Evolutionary conservation across 352 stramenopile genomes (phyloP).

Genomic region (Stramenopiles sp.): DNA sequence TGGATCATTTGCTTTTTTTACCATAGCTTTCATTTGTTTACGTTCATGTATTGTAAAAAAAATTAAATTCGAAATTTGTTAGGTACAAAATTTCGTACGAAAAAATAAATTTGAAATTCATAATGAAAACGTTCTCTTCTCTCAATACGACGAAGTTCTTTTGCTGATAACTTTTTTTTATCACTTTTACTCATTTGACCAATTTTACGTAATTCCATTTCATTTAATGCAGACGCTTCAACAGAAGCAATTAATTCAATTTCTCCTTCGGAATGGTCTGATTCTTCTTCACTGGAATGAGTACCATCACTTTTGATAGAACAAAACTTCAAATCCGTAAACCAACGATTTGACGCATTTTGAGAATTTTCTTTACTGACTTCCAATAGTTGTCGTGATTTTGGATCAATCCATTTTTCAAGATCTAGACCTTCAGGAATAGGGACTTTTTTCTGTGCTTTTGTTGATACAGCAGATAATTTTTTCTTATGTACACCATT

Average conservation of each 20-base stretch:
- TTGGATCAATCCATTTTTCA: conserved; percentile 12
- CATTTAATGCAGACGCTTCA: neutral
- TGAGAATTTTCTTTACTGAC: neutral
- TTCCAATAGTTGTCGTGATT: neutral
- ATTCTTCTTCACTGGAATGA: conserved; percentile 3
- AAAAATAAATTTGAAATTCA: conserved; percentile 2
- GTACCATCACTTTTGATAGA: neutral
- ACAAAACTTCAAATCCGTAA: conserved; percentile 1
- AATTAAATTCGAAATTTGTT: too few relatives aligned
- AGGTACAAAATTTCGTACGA: too few relatives aligned
- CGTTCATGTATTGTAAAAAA: too few relatives aligned
- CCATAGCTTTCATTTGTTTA: too few relatives aligned
- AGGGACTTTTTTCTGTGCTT: conserved; percentile 54
- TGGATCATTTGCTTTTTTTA: conserved; percentile 6
- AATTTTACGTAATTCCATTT: conserved; percentile 1
- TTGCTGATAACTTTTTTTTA: conserved; percentile 2
- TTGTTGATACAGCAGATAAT: conserved; percentile 39
- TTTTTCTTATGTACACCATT: conserved; percentile 32
- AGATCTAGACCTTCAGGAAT: conserved; percentile 31
- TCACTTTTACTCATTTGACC: conserved; percentile 1
- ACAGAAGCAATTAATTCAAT: neutral
- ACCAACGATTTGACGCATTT: neutral
- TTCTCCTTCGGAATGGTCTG: neutral
- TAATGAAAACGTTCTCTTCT: too few relatives aligned
- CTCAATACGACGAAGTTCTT: too few relatives aligned